phyloP scores from a whole-genome alignment of 768 basidiomycete genomes.

The Russula sp. region DNA sequence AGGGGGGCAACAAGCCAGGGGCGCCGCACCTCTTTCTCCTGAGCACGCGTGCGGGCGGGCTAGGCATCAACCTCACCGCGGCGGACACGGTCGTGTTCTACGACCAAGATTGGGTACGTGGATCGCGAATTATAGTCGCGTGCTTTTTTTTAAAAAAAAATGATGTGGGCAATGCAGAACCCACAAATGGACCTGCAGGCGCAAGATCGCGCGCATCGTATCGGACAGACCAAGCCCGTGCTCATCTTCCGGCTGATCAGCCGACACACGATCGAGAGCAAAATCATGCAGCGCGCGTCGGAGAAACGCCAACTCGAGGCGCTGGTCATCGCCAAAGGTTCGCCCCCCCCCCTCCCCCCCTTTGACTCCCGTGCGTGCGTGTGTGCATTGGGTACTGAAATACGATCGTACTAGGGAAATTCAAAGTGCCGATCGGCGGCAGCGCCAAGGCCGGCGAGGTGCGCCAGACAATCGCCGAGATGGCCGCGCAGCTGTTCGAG shows the following conservation, averaged over 20 bases:
- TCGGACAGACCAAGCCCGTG: conserved; percentile 89
- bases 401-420: conserved; percentile 53
- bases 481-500: conserved; percentile 68
- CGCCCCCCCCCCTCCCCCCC: background rate
- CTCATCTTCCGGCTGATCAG: conserved; percentile 84
- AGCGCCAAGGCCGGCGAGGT: conserved; percentile 36
- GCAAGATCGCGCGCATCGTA: conserved; percentile 91
- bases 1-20: conserved; percentile 51
- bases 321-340: conserved; percentile 90
- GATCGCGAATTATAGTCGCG: background rate
- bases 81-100: conserved; percentile 94
- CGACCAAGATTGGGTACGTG: conserved; percentile 81
- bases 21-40: conserved; percentile 74
- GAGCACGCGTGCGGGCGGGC: conserved; percentile 72
- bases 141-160: background rate
- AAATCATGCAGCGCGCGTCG: conserved; percentile 81
- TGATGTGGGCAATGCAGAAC: conserved; percentile 43
- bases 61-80: conserved; percentile 75
- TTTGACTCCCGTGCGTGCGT: too few relatives aligned
- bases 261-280: conserved; percentile 85
- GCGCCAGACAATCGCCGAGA: conserved; percentile 65
- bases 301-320: conserved; percentile 91
- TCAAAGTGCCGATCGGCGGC: conserved; percentile 63
- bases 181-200: conserved; percentile 98
- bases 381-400: too few relatives aligned